Evolutionary conservation across 2,329 filamentous ascomycete species (phyloP), one percentile per base, ranked within the genome.

Genomic region (Hypocrella siamensis): DNA sequence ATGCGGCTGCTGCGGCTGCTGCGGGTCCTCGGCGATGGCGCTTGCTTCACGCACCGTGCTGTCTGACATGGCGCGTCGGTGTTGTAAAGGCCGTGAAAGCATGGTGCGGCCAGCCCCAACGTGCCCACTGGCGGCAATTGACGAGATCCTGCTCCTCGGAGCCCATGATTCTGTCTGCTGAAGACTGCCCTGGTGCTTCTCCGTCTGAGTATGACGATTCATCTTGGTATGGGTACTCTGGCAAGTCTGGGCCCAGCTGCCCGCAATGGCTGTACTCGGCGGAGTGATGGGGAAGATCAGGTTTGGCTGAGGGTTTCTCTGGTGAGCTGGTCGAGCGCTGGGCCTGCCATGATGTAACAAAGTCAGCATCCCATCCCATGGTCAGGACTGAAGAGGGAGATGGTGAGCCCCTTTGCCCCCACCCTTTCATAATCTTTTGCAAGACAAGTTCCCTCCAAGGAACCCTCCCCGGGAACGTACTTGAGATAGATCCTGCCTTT

Each of bases 401-500:
- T 7, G 21, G 7, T 7, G 12, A 22, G 21, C 16, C 17, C 17
- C 16, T 5, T 16, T 26, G 12, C 14, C 22, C 17, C 24, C 19
- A 14, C 24, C 21, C n/a, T n/a, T n/a, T n/a, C n/a, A n/a, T n/a
- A n/a, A n/a, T n/a, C n/a, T n/a, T n/a, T n/a, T n/a, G n/a, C n/a
- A n/a, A n/a, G n/a, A n/a, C n/a, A n/a, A n/a, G n/a, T n/a, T n/a
- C n/a, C n/a, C n/a, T n/a, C n/a, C n/a, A n/a, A n/a, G n/a, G n/a
- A n/a, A n/a, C n/a, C n/a, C n/a, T 11, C 25, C 7, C 7, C n/a
- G 25, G n/a, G 9, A 14, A 26, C 69, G 48, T 72, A 86, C 79
- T 79, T 80, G 42, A 88, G 52, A 53, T 84, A 88, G 53, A 88
- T 82, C 49, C 76, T 75, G 25, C 81, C 81, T 54, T 85, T 84